These are phyloP conservation scores for Ceratobasidium sp. DNA, from an alignment of 1,284 basidiomycete genomes.

Conservation along the genomic window DNA sequence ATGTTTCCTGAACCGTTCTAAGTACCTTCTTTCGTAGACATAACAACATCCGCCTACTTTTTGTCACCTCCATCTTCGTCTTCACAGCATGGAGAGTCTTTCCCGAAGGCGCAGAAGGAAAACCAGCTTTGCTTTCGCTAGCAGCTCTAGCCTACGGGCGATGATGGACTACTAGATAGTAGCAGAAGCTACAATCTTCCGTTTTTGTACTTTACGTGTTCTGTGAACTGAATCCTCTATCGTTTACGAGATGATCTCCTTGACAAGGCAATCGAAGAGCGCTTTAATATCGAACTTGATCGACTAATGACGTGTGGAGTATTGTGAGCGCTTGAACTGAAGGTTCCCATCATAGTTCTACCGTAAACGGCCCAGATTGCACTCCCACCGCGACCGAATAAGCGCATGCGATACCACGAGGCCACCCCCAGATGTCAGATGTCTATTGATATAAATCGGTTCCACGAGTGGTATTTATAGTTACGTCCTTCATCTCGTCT, in stretches of 20 bases:
- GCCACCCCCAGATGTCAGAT: not conserved
- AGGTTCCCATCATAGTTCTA: not conserved
- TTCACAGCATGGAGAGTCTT: slow-evolving; percentile 45
- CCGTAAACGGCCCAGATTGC: not conserved
- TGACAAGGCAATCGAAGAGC: too few relatives aligned
- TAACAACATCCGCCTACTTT: slow-evolving; percentile 11
- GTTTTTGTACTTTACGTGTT: slow-evolving; percentile 2
- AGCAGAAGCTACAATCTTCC: slow-evolving; percentile 66
- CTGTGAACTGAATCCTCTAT: not conserved
- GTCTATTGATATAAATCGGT: not conserved
- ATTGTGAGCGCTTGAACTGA: not conserved
- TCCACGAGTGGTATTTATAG: not conserved
- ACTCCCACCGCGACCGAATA: slow-evolving; percentile 18
- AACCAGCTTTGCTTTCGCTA: slow-evolving; percentile 64
- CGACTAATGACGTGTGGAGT: not conserved
- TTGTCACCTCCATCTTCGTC: slow-evolving; percentile 40
- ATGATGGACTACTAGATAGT: slow-evolving; percentile 76
- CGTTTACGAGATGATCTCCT: not conserved
- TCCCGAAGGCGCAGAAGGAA: slow-evolving; percentile 56
- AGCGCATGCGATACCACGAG: not conserved
- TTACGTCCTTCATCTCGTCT: not conserved
- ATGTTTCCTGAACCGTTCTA: too few relatives aligned
- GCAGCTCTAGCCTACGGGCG: slow-evolving; percentile 62
- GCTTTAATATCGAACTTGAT: not conserved
- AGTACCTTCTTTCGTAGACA: too few relatives aligned